Base-by-base conservation (phyloP, 306 rosid species). In the Datisca glomerata region DNA sequence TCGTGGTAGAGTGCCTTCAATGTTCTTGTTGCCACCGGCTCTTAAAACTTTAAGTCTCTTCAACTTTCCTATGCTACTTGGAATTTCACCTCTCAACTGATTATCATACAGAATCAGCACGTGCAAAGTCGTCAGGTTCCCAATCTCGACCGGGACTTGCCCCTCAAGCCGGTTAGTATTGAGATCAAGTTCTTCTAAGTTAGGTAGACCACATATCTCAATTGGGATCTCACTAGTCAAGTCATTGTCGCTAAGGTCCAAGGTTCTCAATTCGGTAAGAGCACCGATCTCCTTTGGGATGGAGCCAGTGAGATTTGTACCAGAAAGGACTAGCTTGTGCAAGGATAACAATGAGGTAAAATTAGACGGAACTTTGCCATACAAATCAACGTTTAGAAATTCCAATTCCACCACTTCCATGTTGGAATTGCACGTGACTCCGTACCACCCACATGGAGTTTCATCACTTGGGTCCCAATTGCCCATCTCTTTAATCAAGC, bases 1-100 rank as follows among this genome's bases (percentile, higher is more conserved):
- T 7, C 32, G 49, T 1, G 97, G 94, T 14, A 87, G 5, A 18
- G 65, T 22, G 12, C 94, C 97, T 60, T 69, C 69, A 1, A 87
- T 49, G 31, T 83, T 75, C 72, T 74, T 83, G 80, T 87, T 87
- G 29, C 97, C 97, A 4, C 97, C 97, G 5, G 80, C 85, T 69
- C 94, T 68, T 38, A 87, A 64, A 21, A 66, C 66, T 36, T 74
- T 66, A 18, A 87, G 66, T 43, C 24, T 69, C 45, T n/a, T 57
- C 64, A 87, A 20, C 21, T 77, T 69, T 4, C 94, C 94, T 6
- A 79, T 72, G 49, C 79, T 67, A 7, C 41, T 66, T 1, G 97
- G 97, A 55, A 83, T 38, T 23, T 41, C 61, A 2, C 94, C 89
- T 2, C 76, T 49, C 9, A 87, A 63, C 35, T 83, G 85, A 43